Conservation (phyloP, 129 eudicot species). For the Saussurea involucrata region DNA sequence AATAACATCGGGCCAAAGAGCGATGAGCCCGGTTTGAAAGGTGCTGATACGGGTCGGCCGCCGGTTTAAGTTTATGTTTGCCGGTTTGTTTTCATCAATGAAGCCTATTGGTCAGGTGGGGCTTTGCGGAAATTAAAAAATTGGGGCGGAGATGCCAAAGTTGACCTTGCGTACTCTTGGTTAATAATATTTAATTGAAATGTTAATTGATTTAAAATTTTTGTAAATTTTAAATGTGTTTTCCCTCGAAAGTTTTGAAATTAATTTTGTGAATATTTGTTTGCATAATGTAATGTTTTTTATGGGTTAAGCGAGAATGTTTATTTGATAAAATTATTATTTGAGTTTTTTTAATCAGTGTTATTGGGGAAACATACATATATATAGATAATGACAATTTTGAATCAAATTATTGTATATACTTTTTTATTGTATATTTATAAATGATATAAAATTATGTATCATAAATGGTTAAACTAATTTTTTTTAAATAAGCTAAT, state of each 20-base stretch:
- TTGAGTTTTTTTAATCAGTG: not conserved
- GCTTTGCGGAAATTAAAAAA: conserved; percentile 3
- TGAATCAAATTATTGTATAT: too few species aligned
- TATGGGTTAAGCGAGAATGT: not conserved
- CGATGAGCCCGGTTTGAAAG: conserved; percentile 38
- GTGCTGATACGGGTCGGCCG: conserved; percentile 40
- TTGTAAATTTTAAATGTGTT: conserved; percentile 19
- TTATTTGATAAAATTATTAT: not conserved
- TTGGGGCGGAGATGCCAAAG: conserved; percentile 15
- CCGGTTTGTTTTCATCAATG: not conserved
- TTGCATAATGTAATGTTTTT: not conserved
- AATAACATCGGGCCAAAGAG: conserved; percentile 45
- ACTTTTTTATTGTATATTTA: too few species aligned
- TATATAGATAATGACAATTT: too few species aligned
- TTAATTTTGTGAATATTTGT: conserved; percentile 22
- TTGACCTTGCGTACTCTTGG: conserved; percentile 14
- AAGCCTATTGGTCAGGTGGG: conserved; percentile 8
- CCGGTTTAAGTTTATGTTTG: conserved; percentile 45
- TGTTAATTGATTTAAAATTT: not conserved
- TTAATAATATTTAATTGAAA: conserved; percentile 3
- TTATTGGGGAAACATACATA: too few species aligned
- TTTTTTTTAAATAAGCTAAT: too few species aligned
- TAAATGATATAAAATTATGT: too few species aligned
- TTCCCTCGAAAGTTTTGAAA: not conserved
- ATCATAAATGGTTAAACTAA: too few species aligned